Conservation (phyloP, 2,329 filamentous ascomycete genomes). For the Neopestalotiopsis clavispora region DNA sequence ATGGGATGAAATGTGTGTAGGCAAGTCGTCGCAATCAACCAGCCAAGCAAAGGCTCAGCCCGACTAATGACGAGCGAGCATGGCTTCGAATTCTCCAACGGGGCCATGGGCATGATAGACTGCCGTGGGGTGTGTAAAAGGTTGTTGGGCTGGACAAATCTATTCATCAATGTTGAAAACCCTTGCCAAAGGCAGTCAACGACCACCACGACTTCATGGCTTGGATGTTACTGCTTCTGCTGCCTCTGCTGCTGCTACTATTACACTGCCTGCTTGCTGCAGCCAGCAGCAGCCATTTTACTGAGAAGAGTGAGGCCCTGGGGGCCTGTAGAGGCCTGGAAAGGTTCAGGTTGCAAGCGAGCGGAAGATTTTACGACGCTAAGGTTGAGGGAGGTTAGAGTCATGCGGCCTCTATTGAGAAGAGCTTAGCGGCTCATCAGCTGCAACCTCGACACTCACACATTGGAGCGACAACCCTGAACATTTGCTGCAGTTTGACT, state of each 20-base stretch:
- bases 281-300: neutral
- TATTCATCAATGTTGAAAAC: neutral
- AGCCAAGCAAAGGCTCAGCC: neutral
- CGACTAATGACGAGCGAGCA: neutral
- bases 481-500: neutral
- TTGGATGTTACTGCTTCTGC: neutral
- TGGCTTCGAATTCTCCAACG: neutral
- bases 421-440: conserved; percentile 10
- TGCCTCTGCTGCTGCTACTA: neutral
- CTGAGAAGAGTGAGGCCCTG: neutral
- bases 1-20: neutral
- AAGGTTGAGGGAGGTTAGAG: conserved; percentile 5
- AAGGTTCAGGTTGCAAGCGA: conserved; percentile 9
- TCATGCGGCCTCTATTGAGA: conserved; percentile 5
- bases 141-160: neutral
- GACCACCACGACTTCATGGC: neutral
- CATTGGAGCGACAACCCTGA: conserved; percentile 1
- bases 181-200: neutral
- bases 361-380: conserved; percentile 13
- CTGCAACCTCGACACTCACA: conserved; percentile 11
- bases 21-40: neutral
- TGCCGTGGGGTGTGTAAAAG: neutral
- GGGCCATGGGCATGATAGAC: neutral
- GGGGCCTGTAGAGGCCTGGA: neutral
- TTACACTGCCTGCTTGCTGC: no score